These are phyloP conservation scores for Zygosaccharomyces bailii DNA, from an alignment of 805 yeast genomes.

Conservation along the genomic window DNA sequence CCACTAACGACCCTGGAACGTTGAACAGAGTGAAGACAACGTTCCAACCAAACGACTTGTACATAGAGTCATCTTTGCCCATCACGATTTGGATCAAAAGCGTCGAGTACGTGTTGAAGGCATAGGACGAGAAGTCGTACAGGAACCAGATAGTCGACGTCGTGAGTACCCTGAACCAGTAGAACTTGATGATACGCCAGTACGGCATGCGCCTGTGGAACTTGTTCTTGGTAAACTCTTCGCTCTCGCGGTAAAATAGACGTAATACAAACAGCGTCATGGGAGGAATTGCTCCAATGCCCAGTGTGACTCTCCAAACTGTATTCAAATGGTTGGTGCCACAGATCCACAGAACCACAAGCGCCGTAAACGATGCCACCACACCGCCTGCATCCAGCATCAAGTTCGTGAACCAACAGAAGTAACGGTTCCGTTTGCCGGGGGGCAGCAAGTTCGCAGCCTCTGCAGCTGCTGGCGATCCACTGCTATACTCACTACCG, in stretches of 20 bases:
- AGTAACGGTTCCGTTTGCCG: conserved; percentile 87
- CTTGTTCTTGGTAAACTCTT: conserved; percentile 63
- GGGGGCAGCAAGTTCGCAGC: conserved; percentile 73
- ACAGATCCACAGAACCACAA: conserved; percentile 83
- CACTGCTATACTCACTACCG: conserved; percentile 94
- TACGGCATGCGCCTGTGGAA: conserved; percentile 68
- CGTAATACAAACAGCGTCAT: conserved; percentile 72
- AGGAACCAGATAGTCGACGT: conserved; percentile 85
- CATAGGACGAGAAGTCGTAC: conserved; percentile 83
- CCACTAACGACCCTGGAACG: conserved; percentile 84
- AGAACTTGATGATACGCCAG: conserved; percentile 65
- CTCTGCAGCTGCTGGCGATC: conserved; percentile 91
- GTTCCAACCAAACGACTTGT: conserved; percentile 87
- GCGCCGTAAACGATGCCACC: conserved; percentile 75
- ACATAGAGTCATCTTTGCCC: conserved; percentile 55
- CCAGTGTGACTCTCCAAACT: conserved; percentile 90
- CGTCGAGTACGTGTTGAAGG: conserved; percentile 81
- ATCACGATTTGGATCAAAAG: conserved; percentile 59
- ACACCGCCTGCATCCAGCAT: conserved; percentile 90
- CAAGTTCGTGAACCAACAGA: conserved; percentile 81
- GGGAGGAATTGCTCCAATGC: conserved; percentile 89
- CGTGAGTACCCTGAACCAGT: conserved; percentile 73
- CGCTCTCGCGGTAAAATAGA: conserved; percentile 69
- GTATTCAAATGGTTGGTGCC: conserved; percentile 64
- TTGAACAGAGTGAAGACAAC: conserved; percentile 84